These are phyloP conservation scores for Rasamsonia emersonii DNA, from an alignment of 2,329 filamentous ascomycete species.

Conservation along the genomic window DNA sequence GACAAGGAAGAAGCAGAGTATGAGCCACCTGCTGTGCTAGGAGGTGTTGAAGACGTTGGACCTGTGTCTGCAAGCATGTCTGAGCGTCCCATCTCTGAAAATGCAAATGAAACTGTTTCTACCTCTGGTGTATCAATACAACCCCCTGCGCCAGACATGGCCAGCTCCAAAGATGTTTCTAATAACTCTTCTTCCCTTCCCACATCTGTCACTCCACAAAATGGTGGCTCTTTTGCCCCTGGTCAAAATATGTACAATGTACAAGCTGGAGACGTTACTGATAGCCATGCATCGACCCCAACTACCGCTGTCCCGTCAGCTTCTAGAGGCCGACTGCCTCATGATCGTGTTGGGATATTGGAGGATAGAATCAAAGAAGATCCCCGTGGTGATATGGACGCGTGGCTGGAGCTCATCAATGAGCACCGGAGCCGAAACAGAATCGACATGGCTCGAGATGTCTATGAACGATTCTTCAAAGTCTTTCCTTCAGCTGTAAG, in stretches of 20 bases:
- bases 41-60: conserved; percentile 41
- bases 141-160: conserved; percentile 46
- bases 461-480: conserved; percentile 79
- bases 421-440: conserved; percentile 77
- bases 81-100: conserved; percentile 47
- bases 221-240: conserved; percentile 28
- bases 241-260: conserved; percentile 29
- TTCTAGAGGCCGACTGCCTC: conserved; percentile 51
- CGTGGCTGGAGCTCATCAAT: conserved; percentile 79
- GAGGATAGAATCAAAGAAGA: conserved; percentile 91
- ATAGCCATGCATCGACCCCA: conserved; percentile 30
- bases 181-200: conserved; percentile 38
- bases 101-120: conserved; percentile 47
- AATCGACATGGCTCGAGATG: conserved; percentile 67
- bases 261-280: conserved; percentile 23
- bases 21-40: conserved; percentile 47
- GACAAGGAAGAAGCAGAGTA: conserved; percentile 39
- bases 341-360: conserved; percentile 68
- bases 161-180: conserved; percentile 39
- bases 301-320: conserved; percentile 37
- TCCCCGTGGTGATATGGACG: conserved; percentile 82
- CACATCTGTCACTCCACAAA: conserved; percentile 38
- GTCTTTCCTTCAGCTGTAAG: conserved; percentile 87
- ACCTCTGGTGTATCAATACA: conserved; percentile 54
- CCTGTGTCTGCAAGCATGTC: conserved; percentile 41